A percentile compares a stretch with the other conserved stretches of the same genome.
phyloP scores from a whole-genome alignment of 768 basidiomycete genomes.

The Solioccasus polychromus region DNA sequence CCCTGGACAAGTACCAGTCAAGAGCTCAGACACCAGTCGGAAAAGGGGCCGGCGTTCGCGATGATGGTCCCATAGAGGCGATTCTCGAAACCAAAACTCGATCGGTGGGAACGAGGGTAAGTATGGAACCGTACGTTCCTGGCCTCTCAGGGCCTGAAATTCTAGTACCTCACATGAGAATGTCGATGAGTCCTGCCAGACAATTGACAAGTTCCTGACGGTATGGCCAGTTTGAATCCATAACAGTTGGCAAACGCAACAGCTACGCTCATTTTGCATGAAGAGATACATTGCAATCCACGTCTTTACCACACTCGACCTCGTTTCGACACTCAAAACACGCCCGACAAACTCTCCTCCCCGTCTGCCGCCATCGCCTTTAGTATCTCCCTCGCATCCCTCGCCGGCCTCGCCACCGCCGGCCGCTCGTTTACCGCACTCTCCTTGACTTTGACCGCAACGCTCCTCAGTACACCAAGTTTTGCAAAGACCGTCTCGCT shows the following conservation, averaged over 20 bases:
- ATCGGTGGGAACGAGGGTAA: too few relatives aligned
- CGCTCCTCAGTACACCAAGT: conserved; percentile 53
- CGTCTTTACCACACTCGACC: too few relatives aligned
- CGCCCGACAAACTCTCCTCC: conserved; percentile 25
- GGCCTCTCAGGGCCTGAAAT: too few relatives aligned
- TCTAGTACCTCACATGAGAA: too few relatives aligned
- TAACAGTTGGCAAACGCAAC: too few relatives aligned
- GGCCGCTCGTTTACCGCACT: conserved; percentile 68
- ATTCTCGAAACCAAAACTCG: conserved; percentile 12
- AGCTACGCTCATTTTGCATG: too few relatives aligned
- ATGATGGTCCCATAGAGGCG: conserved; percentile 10
- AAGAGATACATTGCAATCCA: too few relatives aligned
- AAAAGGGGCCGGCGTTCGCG: conserved; percentile 4
- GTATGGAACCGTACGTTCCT: too few relatives aligned
- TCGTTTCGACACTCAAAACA: conserved; percentile 30
- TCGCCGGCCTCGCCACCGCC: conserved; percentile 70
- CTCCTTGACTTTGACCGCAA: conserved; percentile 73
- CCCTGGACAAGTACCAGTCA: conserved; percentile 12
- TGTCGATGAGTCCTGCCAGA: too few relatives aligned
- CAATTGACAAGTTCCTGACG: too few relatives aligned
- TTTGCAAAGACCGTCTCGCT: conserved; percentile 59
- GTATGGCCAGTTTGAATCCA: too few relatives aligned
- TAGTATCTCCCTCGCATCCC: conserved; percentile 78
- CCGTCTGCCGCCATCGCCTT: conserved; percentile 30
- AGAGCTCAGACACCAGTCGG: conserved; percentile 6